phyloP scores from a whole-genome alignment of 169 alveolate species.

The Plasmodium adleri region DNA sequence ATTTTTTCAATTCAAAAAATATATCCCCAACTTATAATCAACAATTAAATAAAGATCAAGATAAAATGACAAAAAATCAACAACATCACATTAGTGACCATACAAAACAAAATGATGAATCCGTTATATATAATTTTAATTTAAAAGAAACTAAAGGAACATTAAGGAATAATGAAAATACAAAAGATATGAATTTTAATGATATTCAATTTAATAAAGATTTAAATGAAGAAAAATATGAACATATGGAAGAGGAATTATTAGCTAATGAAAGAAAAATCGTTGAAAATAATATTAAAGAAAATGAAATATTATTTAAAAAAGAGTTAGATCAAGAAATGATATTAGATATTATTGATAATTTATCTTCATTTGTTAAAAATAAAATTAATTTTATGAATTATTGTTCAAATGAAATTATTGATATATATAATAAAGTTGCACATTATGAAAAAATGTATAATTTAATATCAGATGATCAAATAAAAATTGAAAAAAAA shows the following conservation, averaged over 20 bases:
- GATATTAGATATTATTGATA: conserved; percentile 68
- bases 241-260: conserved; percentile 36
- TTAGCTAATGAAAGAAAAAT: conserved; percentile 55
- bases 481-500: conserved; percentile 68
- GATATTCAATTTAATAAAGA: conserved; percentile 32
- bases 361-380: conserved; percentile 75
- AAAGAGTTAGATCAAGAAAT: conserved; percentile 69
- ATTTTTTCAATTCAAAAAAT: background rate
- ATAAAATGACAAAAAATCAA: conserved; percentile 2
- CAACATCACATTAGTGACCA: background rate
- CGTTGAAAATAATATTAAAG: conserved; percentile 65
- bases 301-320: conserved; percentile 59
- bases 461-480: conserved; percentile 74
- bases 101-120: conserved; percentile 1
- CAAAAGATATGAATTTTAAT: conserved; percentile 53
- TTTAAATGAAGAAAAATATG: conserved; percentile 16
- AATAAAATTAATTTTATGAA: conserved; percentile 77
- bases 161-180: conserved; percentile 57
- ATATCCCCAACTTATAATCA: background rate
- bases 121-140: conserved; percentile 27
- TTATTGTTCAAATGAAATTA: conserved; percentile 76
- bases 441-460: conserved; percentile 77
- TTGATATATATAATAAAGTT: conserved; percentile 72
- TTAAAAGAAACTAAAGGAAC: conserved; percentile 76
- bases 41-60: background rate